Evolutionary conservation across 768 basidiomycete species (phyloP).

Genomic region (Lactarius vividus): DNA sequence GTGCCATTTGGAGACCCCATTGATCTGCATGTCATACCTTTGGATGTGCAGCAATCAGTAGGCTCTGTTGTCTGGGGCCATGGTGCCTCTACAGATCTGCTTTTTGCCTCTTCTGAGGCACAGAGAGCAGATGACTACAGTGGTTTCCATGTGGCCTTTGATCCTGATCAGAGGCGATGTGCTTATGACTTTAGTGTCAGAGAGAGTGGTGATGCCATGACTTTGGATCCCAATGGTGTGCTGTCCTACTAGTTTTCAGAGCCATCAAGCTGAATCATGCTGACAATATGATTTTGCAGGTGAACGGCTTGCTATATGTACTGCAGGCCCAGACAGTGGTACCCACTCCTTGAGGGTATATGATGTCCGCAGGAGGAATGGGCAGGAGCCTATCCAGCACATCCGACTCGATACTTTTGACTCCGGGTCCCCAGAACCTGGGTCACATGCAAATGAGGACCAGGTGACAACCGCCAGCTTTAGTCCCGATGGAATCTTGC

Average conservation of each 20-base stretch:
- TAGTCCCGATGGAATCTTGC: conserved; percentile 25
- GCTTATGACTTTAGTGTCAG: conserved; percentile 8
- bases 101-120: conserved; percentile 28
- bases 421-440: no score
- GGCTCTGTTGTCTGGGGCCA: conserved; percentile 25
- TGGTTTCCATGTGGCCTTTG: conserved; percentile 24
- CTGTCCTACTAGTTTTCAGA: background rate
- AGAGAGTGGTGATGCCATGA: conserved; percentile 28
- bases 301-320: conserved; percentile 21
- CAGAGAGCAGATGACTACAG: conserved; percentile 10
- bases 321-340: background rate
- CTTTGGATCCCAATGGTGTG: conserved; percentile 21
- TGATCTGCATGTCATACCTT: conserved; percentile 14
- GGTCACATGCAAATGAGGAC: conserved; percentile 3
- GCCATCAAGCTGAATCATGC: no score
- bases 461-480: conserved; percentile 25
- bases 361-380: conserved; percentile 20
- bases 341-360: conserved; percentile 18
- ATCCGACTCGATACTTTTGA: conserved; percentile 10
- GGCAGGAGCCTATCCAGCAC: background rate
- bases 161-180: conserved; percentile 15
- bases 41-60: conserved; percentile 16
- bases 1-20: conserved; percentile 11
- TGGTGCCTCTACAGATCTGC: conserved; percentile 10
- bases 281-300: conserved; percentile 6